Evolutionary conservation across 1,284 basidiomycete genomes (phyloP), one percentile per base, ranked within the genome.

Genomic region (Tetrapyrgos nigripes): DNA sequence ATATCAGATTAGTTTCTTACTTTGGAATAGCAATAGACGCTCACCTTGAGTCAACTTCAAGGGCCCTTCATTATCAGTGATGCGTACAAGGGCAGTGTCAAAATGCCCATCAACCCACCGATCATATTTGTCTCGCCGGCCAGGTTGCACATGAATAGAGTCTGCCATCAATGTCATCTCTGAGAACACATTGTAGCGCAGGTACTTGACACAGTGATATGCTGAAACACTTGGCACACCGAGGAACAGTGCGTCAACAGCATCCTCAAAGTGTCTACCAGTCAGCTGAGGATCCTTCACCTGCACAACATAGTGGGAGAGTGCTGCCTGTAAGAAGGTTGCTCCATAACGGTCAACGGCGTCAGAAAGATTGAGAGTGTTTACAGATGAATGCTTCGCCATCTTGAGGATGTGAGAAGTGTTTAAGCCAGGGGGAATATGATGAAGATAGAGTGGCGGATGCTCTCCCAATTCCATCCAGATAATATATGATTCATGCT

Each of bases 281-380:
- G 59, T 44, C 2, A 61, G 26, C 3, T 33, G 14, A 0, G 67
- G 65, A 28, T 66, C 26, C 6, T 61, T 58, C 29, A 59, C 51
- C 4, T 53, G 46, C 2, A 67, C 63, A 14, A 71, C 55, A 46
- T 64, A 75, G 1, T 62, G 62, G 1, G 68, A 63, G n/a, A 75
- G 66, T 1, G 71, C 72, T n/a, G 69, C 64, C 8, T 52, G 59
- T 37, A 77, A 70, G 37, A 58, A 57, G 1, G 35, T 43, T 2
- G 71, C 71, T 1, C 71, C 67, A 50, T 76, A 75, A 6, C 60
- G 43, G 8, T 43, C 5, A 26, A 17, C 21, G 3, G 19, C 13
- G 21, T 19, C 37, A 14, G 33, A n/a, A 1, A 21, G 28, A 3
- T 49, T 54, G 9, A 73, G 9, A 8, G 31, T 8, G 31, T 33